phyloP scores from a whole-genome alignment of 2,329 filamentous ascomycete genomes.

The Chlorencoelia australis region DNA sequence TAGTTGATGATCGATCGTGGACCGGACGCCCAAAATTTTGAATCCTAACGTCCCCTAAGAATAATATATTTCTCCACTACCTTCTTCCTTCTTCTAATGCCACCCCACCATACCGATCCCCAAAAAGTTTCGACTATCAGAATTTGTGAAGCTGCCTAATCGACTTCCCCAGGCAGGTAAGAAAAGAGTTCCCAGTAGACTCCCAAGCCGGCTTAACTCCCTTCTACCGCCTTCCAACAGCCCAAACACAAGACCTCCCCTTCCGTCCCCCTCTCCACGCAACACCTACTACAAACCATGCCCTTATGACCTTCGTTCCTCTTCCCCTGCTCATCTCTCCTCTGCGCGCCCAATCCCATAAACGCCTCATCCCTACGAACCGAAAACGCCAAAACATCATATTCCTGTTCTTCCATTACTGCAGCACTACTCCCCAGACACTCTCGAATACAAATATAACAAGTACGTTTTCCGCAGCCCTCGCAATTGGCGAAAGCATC shows the following conservation, averaged over 20 bases:
- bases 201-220: background rate
- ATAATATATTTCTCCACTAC: no score
- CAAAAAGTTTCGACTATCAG: no score
- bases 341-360: conserved; percentile 1
- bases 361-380: background rate
- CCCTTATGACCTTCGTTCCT: conserved; percentile 18
- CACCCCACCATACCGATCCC: no score
- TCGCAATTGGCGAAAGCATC: conserved; percentile 56
- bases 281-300: conserved; percentile 58
- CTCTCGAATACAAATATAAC: conserved; percentile 58
- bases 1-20: no score
- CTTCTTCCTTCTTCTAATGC: no score
- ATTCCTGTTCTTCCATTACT: conserved; percentile 3
- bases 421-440: conserved; percentile 32
- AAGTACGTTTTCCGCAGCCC: conserved; percentile 51
- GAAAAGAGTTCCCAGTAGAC: background rate
- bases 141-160: no score
- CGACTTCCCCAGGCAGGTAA: no score
- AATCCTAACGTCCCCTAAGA: no score
- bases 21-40: no score
- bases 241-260: conserved; percentile 59
- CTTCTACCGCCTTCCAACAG: conserved; percentile 35
- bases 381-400: conserved; percentile 3
- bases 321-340: background rate
- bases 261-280: conserved; percentile 52